These are phyloP conservation scores for Entomophthora muscae DNA, from an alignment of 371 early-diverging fungal species.

Conservation along the genomic window DNA sequence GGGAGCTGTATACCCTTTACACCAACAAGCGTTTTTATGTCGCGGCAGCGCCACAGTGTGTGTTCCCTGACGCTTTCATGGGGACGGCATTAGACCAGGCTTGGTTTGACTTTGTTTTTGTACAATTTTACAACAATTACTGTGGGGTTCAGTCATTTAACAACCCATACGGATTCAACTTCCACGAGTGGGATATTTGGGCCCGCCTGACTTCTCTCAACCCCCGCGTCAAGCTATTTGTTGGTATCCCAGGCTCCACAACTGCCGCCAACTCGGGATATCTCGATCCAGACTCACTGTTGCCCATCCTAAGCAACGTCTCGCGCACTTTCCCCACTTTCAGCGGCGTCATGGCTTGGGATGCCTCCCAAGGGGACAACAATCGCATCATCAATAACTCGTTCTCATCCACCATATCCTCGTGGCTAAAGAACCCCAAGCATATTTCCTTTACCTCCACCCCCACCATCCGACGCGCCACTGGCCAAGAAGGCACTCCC, in stretches of 20 bases:
- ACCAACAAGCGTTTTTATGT: slow-evolving; percentile 15
- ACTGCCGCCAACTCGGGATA: slow-evolving; percentile 36
- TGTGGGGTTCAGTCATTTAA: slow-evolving; percentile 28
- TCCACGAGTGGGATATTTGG: slow-evolving; percentile 36
- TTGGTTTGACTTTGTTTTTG: slow-evolving; percentile 45
- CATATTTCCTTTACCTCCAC: no score
- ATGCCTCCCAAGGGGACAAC: not conserved
- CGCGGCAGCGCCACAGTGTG: slow-evolving; percentile 27
- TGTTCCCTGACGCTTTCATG: slow-evolving; percentile 34
- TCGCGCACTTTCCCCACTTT: not conserved
- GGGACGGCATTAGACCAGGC: slow-evolving; percentile 24
- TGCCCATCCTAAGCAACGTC: not conserved
- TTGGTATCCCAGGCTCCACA: slow-evolving; percentile 40
- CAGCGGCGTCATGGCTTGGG: not conserved
- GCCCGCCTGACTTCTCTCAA: slow-evolving; percentile 26
- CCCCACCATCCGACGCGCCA: no score
- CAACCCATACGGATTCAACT: slow-evolving; percentile 24
- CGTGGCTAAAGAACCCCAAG: no score
- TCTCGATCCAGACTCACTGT: slow-evolving; percentile 14
- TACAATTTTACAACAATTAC: slow-evolving; percentile 55
- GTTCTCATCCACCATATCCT: no score
- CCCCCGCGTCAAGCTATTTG: slow-evolving; percentile 30
- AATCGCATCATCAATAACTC: no score
- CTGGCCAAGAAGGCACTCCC: no score
- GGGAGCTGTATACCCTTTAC: slow-evolving; percentile 13